Base-by-base conservation (phyloP, 129 eudicot genomes). In the Tanacetum coccineum region DNA sequence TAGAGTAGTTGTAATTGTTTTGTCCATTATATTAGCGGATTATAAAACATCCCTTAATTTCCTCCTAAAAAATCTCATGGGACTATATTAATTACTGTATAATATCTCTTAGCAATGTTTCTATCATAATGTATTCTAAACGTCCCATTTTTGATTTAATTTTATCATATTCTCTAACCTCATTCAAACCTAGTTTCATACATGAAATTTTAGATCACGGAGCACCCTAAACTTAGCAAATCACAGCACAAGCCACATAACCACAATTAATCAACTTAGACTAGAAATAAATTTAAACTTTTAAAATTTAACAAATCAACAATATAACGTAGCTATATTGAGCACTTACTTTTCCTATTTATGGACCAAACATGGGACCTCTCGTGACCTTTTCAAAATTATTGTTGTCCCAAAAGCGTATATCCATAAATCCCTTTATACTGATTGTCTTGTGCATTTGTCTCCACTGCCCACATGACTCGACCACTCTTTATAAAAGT, bases 321-420 rank as follows among this genome's bases (percentile, higher is more conserved):
- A 15, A 13, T 18, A 39, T n/a, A 61, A 39, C 52, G 8, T 19
- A 39, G 70, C 42, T 8, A 32, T 32, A 8, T 64, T 47, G 56
- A 67, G 47, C 62, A 54, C 48, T 64, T 26, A 36, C 66, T 64
- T 54, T 73, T n/a, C 21, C 12, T 18, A 61, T 61, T 28, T 60
- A 51, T 20, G 58, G 28, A 74, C 66, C 48, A 25, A 64, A 65
- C 52, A 6, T 18, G 61, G 69, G 79, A 59, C 74, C 79, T 13
- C 79, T 13, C 67, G 48, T n/a, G 55, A 74, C 55, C 74, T 74
- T 74, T 74, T 74, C 69, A 74, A 67, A 74, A 74, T 67, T 58
- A 74, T 74, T 49, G 62, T 49, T 67, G 67, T 58, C 79, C 36
- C 63, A 67, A 67, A 66, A 74, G 79, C 62, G 49, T 66, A 49